phyloP scores from a whole-genome alignment of 2,329 filamentous ascomycete genomes.

The Monilinia polystroma region DNA sequence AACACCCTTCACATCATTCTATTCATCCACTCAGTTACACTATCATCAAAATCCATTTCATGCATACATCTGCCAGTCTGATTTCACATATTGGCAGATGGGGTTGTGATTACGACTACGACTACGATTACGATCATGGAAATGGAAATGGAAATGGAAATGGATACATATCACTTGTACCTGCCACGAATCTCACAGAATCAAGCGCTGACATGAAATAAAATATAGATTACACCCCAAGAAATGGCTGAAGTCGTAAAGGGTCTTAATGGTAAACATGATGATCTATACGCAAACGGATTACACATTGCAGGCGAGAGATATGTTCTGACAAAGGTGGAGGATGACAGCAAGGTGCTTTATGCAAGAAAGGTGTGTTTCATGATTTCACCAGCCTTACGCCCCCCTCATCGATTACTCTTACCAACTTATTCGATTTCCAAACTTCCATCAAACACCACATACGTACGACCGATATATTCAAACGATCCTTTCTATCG shows the following conservation, averaged over 20 bases:
- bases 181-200: not conserved
- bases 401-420: not conserved
- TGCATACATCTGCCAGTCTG: not conserved
- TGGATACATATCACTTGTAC: not conserved
- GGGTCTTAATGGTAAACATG: slow-evolving; percentile 51
- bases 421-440: not conserved
- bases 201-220: slow-evolving; percentile 12
- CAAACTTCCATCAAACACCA: not conserved
- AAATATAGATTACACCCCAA: slow-evolving; percentile 51
- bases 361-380: slow-evolving; percentile 79
- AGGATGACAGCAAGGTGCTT: slow-evolving; percentile 65
- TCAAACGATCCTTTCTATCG: not conserved
- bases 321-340: slow-evolving; percentile 74
- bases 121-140: no score
- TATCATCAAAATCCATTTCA: not conserved
- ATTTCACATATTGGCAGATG: not conserved
- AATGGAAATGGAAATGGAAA: not conserved
- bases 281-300: slow-evolving; percentile 69
- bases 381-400: not conserved
- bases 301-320: slow-evolving; percentile 74
- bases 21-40: no score
- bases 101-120: not conserved
- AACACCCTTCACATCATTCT: not conserved
- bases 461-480: not conserved
- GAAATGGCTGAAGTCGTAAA: slow-evolving; percentile 60